Percentiles rank a stretch among this genome's conserved stretches.
These are phyloP conservation scores for Lathyrus sativus DNA, from an alignment of 306 rosid species.

Conservation along the genomic window DNA sequence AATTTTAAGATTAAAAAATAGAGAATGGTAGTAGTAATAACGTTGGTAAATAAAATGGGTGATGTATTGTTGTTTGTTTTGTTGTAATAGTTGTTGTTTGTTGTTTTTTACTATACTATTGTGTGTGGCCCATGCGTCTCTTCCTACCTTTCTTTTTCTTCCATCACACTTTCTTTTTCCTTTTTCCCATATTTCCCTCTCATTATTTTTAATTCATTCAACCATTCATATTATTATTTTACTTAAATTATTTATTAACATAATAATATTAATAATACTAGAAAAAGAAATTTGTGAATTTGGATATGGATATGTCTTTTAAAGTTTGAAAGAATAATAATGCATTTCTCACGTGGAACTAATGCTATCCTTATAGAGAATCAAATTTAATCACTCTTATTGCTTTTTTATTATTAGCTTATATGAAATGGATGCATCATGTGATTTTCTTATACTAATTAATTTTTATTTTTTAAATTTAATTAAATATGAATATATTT, in stretches of 20 bases:
- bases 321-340: constrained; percentile 5
- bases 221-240: background rate
- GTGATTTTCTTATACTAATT: background rate
- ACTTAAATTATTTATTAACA: background rate
- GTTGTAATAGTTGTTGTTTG: constrained; percentile 16
- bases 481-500: background rate
- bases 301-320: constrained; percentile 5
- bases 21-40: background rate
- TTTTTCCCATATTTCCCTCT: background rate
- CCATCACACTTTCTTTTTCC: background rate
- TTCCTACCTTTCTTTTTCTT: constrained; percentile 39
- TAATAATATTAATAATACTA: background rate
- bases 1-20: background rate
- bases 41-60: constrained; percentile 36
- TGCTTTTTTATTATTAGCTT: background rate
- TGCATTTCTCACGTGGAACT: constrained; percentile 27
- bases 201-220: background rate
- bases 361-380: too few relatives aligned
- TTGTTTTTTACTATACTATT: constrained; percentile 34
- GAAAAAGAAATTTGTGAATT: constrained; percentile 23
- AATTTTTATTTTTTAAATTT: background rate
- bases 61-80: constrained; percentile 28
- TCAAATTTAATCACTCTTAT: constrained; percentile 22
- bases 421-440: background rate
- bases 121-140: constrained; percentile 55